Conservation (phyloP, 352 stramenopile genomes). For the Phytophthora sansomeana region DNA sequence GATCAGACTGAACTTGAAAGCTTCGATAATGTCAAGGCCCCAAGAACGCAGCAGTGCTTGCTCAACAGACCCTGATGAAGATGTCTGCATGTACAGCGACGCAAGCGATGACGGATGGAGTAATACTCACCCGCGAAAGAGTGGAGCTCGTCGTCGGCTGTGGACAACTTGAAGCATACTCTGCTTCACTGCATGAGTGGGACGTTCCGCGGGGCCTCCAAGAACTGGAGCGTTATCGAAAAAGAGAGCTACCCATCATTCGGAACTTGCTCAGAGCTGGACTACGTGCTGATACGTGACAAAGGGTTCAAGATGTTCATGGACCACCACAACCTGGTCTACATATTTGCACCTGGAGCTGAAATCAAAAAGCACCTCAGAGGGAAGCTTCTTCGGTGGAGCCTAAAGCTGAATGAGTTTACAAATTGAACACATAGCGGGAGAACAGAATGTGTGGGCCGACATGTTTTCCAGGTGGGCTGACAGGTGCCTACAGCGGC, state of each 20-base stretch:
- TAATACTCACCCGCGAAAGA: slow-evolving; percentile 1
- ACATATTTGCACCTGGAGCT: slow-evolving; percentile 4
- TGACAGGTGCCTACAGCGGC: not conserved
- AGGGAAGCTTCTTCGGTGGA: slow-evolving; percentile 3
- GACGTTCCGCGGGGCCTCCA: slow-evolving; percentile 1
- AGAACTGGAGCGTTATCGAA: slow-evolving; percentile 6
- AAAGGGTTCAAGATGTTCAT: slow-evolving; percentile 7
- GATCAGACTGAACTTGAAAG: not conserved
- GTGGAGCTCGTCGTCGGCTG: not conserved
- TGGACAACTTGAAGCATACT: no score
- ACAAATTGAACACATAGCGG: slow-evolving; percentile 8
- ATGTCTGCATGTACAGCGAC: slow-evolving; percentile 8
- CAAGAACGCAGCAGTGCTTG: not conserved
- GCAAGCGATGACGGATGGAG: slow-evolving; percentile 1
- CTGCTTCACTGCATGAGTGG: slow-evolving; percentile 11
- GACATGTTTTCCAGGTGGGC: slow-evolving; percentile 10
- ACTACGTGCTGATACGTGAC: slow-evolving; percentile 8
- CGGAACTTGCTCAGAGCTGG: not conserved
- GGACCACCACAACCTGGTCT: slow-evolving; percentile 8
- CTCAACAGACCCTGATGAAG: not conserved
- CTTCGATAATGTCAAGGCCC: not conserved
- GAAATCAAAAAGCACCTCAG: slow-evolving; percentile 13
- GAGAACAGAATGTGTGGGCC: slow-evolving; percentile 3
- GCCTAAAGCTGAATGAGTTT: slow-evolving; percentile 8
- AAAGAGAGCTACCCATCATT: slow-evolving; percentile 12